Base-by-base conservation (phyloP, 306 rosid species). In the Fagus sylvatica region DNA sequence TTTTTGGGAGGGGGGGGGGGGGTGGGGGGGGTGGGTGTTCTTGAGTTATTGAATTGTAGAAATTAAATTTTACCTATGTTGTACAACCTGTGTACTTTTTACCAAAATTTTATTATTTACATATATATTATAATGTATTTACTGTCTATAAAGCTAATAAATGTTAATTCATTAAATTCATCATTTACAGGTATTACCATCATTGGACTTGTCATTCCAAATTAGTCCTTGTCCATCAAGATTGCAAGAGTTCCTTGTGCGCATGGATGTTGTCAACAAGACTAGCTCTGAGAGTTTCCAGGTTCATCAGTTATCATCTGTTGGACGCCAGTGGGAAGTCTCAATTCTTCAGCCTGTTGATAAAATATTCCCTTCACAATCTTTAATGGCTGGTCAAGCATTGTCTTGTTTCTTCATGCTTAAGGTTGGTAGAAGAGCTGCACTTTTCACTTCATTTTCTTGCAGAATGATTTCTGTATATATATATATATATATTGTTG, bases 221-320 rank as follows among this genome's bases (percentile, higher is more conserved):
- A 88, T 93, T 71, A 85, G 87, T 84, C 98, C 97, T 83, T 93
- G 96, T 78, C 89, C 90, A 55, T 91, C 90, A 85, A 93, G 94
- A 86, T 74, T 93, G 76, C 88, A 84, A 57, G 97, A 96, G 77
- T 96, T 91, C 79, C 94, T 96, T 68, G 97, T 96, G 78, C 91
- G 88, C 71, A 86, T 96, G 98, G 94, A 96, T 85, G 89, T 88
- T 41, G 76, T 86, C 72, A 93, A 96, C 90, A 89, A 81, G 85
- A 93, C 99, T 56, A 87, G 79, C 84, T 78, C 97, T 2, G 89
- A 91, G 84, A 83, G 79, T 75, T 96, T 93, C 84, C 94, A 87
- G 77, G 85, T 89, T 84, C 90, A 86, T 75, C 99, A 96, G 87
- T 80, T 96, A 83, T 91, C 97, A 37, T 83, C 94, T 64, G 75